A percentile compares a stretch with the other conserved stretches of the same genome.
These are phyloP conservation scores for Apiospora aurea DNA, from an alignment of 2,329 filamentous ascomycete genomes.

Conservation along the genomic window DNA sequence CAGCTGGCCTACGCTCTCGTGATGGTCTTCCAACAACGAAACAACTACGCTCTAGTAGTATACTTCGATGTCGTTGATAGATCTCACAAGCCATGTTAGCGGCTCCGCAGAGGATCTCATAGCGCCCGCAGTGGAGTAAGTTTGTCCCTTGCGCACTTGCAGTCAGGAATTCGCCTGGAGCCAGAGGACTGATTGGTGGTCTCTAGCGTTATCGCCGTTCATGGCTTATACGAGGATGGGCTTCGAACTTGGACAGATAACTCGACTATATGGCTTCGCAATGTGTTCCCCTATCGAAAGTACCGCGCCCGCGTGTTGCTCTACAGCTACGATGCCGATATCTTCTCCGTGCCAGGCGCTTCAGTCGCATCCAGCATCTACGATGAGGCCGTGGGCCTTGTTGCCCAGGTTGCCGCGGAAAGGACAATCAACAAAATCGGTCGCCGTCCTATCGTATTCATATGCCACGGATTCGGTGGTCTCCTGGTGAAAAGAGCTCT, in stretches of 20 bases:
- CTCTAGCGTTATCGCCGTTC: not conserved
- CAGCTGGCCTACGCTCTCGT: not conserved
- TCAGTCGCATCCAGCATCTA: conserved; percentile 24
- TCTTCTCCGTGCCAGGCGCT: conserved; percentile 25
- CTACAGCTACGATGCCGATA: conserved; percentile 25
- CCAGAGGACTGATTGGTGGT: not conserved
- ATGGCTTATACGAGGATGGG: not conserved
- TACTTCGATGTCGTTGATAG: not conserved
- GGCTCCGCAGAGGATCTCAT: not conserved
- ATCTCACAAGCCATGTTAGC: not conserved
- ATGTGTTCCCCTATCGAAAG: not conserved
- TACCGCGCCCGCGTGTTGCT: not conserved
- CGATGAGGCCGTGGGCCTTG: conserved; percentile 26
- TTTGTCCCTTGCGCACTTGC: not conserved
- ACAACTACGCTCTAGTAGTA: not conserved
- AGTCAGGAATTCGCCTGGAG: not conserved
- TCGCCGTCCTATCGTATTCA: conserved; percentile 4
- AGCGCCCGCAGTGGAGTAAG: not conserved
- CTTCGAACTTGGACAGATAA: not conserved
- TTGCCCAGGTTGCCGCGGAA: conserved; percentile 24
- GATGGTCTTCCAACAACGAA: not conserved
- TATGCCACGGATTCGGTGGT: conserved; percentile 28
- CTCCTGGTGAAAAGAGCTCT: conserved; percentile 28
- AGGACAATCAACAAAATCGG: not conserved
- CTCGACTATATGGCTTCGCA: not conserved